Conservation (phyloP, 768 basidiomycete genomes). For the Cyclocybe cylindracea region DNA sequence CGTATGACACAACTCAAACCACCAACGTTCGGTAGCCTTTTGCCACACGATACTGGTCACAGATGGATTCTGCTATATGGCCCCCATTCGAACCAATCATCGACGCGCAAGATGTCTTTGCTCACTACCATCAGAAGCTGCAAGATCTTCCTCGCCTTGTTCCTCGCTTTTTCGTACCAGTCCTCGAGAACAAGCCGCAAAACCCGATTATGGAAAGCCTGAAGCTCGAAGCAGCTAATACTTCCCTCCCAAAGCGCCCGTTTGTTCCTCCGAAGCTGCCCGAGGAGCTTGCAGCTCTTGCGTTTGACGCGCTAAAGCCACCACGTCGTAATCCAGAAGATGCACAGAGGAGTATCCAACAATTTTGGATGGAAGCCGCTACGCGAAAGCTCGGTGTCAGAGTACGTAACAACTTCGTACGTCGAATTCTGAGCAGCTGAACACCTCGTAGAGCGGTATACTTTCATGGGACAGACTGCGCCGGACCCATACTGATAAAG, state of each 20-base stretch:
- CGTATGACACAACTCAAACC: too few relatives aligned
- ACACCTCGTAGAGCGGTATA: constrained; percentile 40
- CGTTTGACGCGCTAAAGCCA: constrained; percentile 8
- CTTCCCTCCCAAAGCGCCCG: constrained; percentile 12
- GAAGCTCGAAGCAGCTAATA: constrained; percentile 27
- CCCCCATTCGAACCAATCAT: too few relatives aligned
- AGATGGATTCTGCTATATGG: too few relatives aligned
- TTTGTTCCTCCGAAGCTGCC: constrained; percentile 18
- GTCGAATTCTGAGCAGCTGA: background rate
- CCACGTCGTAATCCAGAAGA: background rate
- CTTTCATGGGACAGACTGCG: constrained; percentile 68
- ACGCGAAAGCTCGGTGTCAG: constrained; percentile 22
- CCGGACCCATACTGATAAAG: constrained; percentile 26
- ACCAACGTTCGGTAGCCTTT: too few relatives aligned
- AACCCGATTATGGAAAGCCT: constrained; percentile 73
- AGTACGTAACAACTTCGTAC: constrained; percentile 11
- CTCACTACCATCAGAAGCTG: constrained; percentile 1
- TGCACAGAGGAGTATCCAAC: constrained; percentile 4
- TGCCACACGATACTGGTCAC: too few relatives aligned
- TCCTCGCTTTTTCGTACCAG: constrained; percentile 61
- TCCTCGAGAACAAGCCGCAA: constrained; percentile 70
- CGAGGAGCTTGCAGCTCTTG: constrained; percentile 28
- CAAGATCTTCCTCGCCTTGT: constrained; percentile 39
- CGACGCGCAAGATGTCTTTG: too few relatives aligned
- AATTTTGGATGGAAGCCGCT: constrained; percentile 18